phyloP scores from a whole-genome alignment of 257 asterid species.

The Nicotiana undulata region DNA sequence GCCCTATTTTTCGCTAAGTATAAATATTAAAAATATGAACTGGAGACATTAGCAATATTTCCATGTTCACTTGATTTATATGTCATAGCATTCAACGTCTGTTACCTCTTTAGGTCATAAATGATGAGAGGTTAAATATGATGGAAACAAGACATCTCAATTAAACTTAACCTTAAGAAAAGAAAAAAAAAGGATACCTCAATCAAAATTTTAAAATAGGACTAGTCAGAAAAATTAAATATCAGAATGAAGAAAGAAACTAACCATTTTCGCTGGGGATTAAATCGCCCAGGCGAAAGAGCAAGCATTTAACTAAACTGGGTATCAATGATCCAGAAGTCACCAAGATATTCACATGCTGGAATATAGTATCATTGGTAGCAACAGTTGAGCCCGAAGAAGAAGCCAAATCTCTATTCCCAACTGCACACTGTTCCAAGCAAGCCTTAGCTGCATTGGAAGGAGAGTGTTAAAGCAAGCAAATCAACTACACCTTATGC shows the following conservation, averaged over 20 bases:
- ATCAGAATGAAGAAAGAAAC: constrained; percentile 19
- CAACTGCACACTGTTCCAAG: constrained; percentile 76
- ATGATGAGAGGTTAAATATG: neutral
- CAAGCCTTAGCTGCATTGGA: constrained; percentile 59
- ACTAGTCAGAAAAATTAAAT: neutral
- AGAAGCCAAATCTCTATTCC: constrained; percentile 26
- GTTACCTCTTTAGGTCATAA: neutral
- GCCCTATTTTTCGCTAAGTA: neutral
- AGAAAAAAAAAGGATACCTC: neutral
- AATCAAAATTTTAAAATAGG: neutral
- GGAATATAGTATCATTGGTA: constrained; percentile 12
- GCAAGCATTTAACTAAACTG: constrained; percentile 87
- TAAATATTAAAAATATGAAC: neutral
- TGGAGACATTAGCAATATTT: neutral
- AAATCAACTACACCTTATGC: neutral
- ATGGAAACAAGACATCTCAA: neutral
- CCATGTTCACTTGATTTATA: neutral
- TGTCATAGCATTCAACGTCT: neutral
- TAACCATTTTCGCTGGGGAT: constrained; percentile 66
- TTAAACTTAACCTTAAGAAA: too few species aligned
- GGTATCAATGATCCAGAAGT: constrained; percentile 91
- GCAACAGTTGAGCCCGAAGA: constrained; percentile 21
- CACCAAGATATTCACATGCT: constrained; percentile 73
- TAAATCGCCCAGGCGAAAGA: constrained; percentile 55
- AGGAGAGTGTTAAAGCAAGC: neutral